phyloP scores from a whole-genome alignment of 169 alveolate species.

The Cryptosporidium meleagridis region DNA sequence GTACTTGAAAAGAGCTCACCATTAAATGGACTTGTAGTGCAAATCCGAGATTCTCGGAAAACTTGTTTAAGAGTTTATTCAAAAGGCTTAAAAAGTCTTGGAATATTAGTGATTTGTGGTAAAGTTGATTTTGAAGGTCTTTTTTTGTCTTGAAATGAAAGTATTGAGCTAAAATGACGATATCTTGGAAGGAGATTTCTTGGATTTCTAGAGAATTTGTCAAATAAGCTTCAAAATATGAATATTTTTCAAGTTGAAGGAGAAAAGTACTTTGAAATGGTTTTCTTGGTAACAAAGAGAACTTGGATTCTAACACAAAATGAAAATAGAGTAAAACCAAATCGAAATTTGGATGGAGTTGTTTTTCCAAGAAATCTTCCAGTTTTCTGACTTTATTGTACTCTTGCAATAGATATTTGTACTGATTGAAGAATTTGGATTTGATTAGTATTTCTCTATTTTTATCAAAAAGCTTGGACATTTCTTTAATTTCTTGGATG shows the following conservation, averaged over 20 bases:
- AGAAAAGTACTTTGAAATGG: not conserved
- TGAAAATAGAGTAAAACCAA: not conserved
- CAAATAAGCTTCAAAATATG: not conserved
- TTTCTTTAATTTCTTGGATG: not conserved
- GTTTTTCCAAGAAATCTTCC: not conserved
- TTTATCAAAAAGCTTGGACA: not conserved
- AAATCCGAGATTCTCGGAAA: not conserved
- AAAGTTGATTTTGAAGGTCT: not conserved
- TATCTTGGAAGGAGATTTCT: not conserved
- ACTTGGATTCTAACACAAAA: not conserved
- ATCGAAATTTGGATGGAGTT: not conserved
- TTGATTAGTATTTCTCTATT: not conserved
- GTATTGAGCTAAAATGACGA: not conserved
- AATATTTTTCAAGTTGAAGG: not conserved
- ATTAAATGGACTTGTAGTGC: not conserved
- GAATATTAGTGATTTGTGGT: not conserved
- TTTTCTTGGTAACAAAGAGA: not conserved
- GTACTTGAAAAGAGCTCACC: too few species aligned
- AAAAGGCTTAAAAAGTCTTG: not conserved
- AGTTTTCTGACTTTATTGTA: not conserved
- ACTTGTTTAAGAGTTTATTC: not conserved
- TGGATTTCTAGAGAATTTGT: not conserved
- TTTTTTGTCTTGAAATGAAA: not conserved
- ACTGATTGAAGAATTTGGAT: not conserved
- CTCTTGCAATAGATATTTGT: not conserved